Percentiles rank a stretch among this genome's conserved stretches.
phyloP scores from a whole-genome alignment of 768 basidiomycete species.

The Panaeolus papilionaceus region DNA sequence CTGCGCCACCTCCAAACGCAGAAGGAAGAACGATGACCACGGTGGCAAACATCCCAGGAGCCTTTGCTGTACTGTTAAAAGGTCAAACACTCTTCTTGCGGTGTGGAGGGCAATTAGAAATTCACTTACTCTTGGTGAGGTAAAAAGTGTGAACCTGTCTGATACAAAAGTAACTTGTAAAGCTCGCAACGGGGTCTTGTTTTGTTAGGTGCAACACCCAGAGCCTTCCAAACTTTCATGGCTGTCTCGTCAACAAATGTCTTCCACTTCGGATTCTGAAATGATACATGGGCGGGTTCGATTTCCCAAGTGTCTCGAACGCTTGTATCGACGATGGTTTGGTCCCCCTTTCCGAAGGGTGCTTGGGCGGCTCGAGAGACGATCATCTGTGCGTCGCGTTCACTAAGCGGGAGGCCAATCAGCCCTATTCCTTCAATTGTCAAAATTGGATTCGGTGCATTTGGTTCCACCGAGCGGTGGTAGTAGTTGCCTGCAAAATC shows the following conservation, averaged over 20 bases:
- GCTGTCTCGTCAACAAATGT: constrained; percentile 37
- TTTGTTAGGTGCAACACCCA: constrained; percentile 41
- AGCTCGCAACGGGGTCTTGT: constrained; percentile 43
- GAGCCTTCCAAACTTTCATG: constrained; percentile 38
- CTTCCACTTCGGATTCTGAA: constrained; percentile 49
- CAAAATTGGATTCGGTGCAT: constrained; percentile 49
- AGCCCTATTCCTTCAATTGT: constrained; percentile 45
- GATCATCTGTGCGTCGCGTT: constrained; percentile 44
- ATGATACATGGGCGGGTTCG: constrained; percentile 43
- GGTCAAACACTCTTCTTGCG: not conserved
- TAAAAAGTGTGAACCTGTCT: constrained; percentile 53
- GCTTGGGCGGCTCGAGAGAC: constrained; percentile 43
- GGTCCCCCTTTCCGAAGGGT: constrained; percentile 51
- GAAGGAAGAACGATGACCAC: constrained; percentile 55
- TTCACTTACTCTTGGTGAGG: constrained; percentile 52
- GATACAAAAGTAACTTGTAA: constrained; percentile 55
- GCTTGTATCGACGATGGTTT: constrained; percentile 47
- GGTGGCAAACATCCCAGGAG: constrained; percentile 57
- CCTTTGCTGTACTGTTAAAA: constrained; percentile 48
- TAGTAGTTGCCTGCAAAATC: constrained; percentile 41
- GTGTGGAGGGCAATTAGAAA: not conserved
- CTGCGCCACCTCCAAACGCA: constrained; percentile 49
- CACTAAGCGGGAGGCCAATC: constrained; percentile 49
- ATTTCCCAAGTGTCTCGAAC: constrained; percentile 61
- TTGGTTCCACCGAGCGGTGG: constrained; percentile 27